Evolutionary conservation across 768 basidiomycete genomes (phyloP).

Genomic region (Lanmaoa pseudosensibilis): DNA sequence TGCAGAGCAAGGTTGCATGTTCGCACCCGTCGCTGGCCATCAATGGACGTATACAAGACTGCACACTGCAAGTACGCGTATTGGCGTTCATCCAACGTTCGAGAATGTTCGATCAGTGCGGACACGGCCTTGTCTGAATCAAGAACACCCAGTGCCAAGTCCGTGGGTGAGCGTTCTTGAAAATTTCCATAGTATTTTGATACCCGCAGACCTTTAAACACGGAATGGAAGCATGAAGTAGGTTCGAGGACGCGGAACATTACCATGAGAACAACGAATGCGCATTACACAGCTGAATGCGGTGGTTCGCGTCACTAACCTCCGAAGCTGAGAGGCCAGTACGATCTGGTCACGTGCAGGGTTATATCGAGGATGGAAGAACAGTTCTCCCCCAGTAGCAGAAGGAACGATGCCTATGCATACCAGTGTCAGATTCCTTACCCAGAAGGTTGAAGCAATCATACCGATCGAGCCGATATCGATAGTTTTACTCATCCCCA

Average conservation of each 20-base stretch:
- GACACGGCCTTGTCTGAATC: constrained; percentile 82
- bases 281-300: constrained; percentile 80
- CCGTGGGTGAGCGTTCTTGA: constrained; percentile 62
- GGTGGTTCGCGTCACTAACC: constrained; percentile 66
- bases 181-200: constrained; percentile 74
- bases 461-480: constrained; percentile 86
- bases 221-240: constrained; percentile 7
- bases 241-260: constrained; percentile 11
- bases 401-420: constrained; percentile 59
- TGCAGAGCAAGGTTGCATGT: constrained; percentile 84
- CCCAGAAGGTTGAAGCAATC: constrained; percentile 19
- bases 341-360: constrained; percentile 60
- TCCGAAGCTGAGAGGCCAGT: constrained; percentile 73
- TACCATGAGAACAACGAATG: constrained; percentile 85
- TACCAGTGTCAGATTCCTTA: constrained; percentile 2
- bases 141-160: constrained; percentile 75
- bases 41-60: constrained; percentile 75
- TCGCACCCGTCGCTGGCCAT: constrained; percentile 81
- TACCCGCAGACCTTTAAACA: constrained; percentile 56
- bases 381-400: constrained; percentile 85
- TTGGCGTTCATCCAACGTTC: constrained; percentile 63
- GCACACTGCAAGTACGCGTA: constrained; percentile 86
- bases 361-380: constrained; percentile 90
- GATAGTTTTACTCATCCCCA: constrained; percentile 75
- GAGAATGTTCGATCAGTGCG: constrained; percentile 70